Evolutionary conservation across 768 basidiomycete genomes (phyloP), one percentile per base, ranked within the genome.

Genomic region (Suillus subaureus): DNA sequence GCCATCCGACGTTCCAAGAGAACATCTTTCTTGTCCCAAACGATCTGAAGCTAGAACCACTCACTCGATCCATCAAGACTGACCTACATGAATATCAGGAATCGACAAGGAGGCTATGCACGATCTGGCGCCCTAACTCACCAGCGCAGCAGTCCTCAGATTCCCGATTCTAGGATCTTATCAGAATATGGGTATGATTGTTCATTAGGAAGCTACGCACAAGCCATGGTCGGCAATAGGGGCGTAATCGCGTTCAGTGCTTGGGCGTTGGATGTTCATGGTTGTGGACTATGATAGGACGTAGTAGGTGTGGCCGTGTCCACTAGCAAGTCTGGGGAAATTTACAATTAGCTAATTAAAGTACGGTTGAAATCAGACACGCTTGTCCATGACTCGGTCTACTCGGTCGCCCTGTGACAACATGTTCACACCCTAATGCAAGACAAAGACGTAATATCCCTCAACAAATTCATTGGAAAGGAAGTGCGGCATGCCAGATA

Each of bases 11-110:
- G 21, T 15, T 31, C 21, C 52, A 54, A 54, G 28, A 31, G 16
- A 31, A 18, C 21, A n/a, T n/a, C 6, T 21, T 55, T 21, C 31
- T 33, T n/a, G 12, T 55, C 6, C 21, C 21, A 55, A 33, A 33
- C 58, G 12, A 11, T 42, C 3, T 43, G 40, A 18, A 42, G 31
- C 58, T 28, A 21, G 18, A 60, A 42, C 6, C 12, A 72, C 78
- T 78, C 66, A 93, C 92, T 85, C 13, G 92, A 94, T 39, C 92
- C 93, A 77, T 94, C 93, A 55, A 90, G 80, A 79, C 90, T 92
- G 75, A 94, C 83, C 75, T 87, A 65, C 40, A 61, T 3, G 37
- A n/a, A 49, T 33, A 61, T 33, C 28, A 18, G 28, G 52, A 5
- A 31, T 54, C 40, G 57, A 26, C 33, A 23, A 31, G 21, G 26